Evolutionary conservation across 805 yeast species (phyloP).

Genomic region (Wickerhamiella hasegawae): DNA sequence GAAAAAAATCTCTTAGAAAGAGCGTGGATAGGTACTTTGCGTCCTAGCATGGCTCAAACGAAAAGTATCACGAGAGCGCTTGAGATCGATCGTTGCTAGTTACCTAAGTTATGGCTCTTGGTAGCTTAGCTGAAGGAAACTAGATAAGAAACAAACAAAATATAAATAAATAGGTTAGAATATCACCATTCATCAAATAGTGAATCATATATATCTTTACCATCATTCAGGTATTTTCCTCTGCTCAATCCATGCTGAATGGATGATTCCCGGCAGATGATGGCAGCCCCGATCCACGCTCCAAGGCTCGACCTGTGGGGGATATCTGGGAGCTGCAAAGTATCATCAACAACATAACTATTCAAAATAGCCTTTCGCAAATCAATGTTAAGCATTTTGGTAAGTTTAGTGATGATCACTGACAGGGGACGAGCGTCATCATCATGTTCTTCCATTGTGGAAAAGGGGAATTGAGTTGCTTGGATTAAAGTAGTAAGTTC

Average conservation of each 20-base stretch:
- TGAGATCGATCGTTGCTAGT: not conserved
- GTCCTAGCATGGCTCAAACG: not conserved
- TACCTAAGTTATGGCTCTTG: not conserved
- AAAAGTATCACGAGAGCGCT: not conserved
- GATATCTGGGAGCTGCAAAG: not conserved
- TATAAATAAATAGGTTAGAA: no score
- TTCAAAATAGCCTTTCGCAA: not conserved
- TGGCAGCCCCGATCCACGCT: constrained; percentile 1
- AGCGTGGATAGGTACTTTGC: not conserved
- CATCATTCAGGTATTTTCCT: not conserved
- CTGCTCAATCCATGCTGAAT: not conserved
- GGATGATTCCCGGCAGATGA: not conserved
- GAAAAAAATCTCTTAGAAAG: not conserved
- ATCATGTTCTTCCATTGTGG: not conserved
- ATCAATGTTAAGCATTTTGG: constrained; percentile 1
- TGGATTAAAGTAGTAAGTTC: constrained; percentile 10
- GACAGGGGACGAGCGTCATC: not conserved
- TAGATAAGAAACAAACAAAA: no score
- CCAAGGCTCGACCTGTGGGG: not conserved
- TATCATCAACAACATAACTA: not conserved
- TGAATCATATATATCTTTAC: not conserved
- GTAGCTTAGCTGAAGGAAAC: no score
- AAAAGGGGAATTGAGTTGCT: not conserved
- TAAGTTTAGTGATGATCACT: not conserved
- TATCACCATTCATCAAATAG: not conserved